Evolutionary conservation across 2,329 filamentous ascomycete species (phyloP), one percentile per base, ranked within the genome.

Genomic region (Elsinoe perseae): DNA sequence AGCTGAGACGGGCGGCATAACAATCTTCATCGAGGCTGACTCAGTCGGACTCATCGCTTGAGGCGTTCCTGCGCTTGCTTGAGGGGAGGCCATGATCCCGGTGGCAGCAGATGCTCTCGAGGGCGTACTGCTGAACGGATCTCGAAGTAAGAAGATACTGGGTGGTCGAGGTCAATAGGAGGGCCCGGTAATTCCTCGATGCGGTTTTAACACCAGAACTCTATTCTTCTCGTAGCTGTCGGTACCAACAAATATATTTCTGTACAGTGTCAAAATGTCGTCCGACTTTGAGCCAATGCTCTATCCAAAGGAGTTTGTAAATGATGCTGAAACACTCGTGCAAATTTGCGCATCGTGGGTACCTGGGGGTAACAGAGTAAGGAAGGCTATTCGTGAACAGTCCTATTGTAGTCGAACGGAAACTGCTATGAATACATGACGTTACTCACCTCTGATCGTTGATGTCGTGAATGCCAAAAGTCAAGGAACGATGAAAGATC

Each of bases 401-500:
- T 25, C 12, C 9, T 7, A 21, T 21, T 44, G 14, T 5, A 21
- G 16, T 7, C 7, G 40, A 10, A 44, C 23, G 23, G 14, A 25
- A 27, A 44, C 10, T 50, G 30, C 46, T 42, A 18, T 4, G 23
- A 23, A 50, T 32, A 30, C 46, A 50, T 32, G 25, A 50, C 18
- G 30, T 50, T 25, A 21, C 27, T 32, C 27, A 50, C 30, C 46
- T 36, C 27, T 10, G n/a, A 50, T 50, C 30, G 21, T 50, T 20
- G 30, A 50, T 50, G 46, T 50, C 20, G 46, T 12, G 16, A 20
- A 23, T 50, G 44, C 32, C 44, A 32, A 18, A 32, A 16, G 38
- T 53, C 56, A 50, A 54, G 50, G 56, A 20, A 53, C n/a, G 32
- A 12, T 12, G 14, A 50, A 44, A 44, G 40, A 58, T 58, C 57